Percentiles rank a stretch among this genome's conserved stretches.
phyloP scores from a whole-genome alignment of 495 filamentous ascomycete genomes.

The Xylaria nigripes region DNA sequence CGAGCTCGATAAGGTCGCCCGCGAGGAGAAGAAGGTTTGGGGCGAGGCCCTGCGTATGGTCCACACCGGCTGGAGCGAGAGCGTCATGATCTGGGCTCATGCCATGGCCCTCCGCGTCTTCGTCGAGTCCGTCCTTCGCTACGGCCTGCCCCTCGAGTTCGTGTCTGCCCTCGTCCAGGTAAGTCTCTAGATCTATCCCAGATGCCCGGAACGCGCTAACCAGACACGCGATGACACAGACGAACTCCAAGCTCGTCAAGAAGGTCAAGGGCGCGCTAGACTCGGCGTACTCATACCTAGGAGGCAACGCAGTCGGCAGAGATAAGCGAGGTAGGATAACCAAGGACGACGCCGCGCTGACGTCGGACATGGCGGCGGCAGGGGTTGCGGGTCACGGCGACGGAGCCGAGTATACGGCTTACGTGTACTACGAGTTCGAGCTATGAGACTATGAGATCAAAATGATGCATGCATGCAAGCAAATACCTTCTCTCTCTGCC shows the following conservation, averaged over 20 bases:
- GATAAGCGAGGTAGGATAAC: constrained; percentile 89
- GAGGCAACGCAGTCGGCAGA: constrained; percentile 85
- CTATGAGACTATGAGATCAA: constrained; percentile 14
- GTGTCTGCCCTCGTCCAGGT: constrained; percentile 78
- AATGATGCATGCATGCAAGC: constrained; percentile 2
- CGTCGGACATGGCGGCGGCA: constrained; percentile 69
- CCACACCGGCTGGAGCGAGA: constrained; percentile 84
- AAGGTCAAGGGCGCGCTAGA: constrained; percentile 78
- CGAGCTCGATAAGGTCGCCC: constrained; percentile 70
- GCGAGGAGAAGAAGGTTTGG: constrained; percentile 79
- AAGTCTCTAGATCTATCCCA: constrained; percentile 24
- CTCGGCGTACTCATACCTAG: constrained; percentile 79
- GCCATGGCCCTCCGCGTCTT: constrained; percentile 86
- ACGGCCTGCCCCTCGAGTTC: constrained; percentile 83
- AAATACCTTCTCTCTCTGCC: not conserved
- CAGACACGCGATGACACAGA: constrained; percentile 49
- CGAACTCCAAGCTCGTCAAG: constrained; percentile 70
- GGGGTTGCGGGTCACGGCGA: constrained; percentile 51
- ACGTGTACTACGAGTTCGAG: constrained; percentile 95
- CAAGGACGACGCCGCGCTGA: constrained; percentile 70
- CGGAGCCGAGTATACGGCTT: constrained; percentile 82
- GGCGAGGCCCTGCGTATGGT: constrained; percentile 82
- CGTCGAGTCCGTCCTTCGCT: constrained; percentile 91
- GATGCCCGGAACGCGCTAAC: not conserved
- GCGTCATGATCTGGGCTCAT: constrained; percentile 91